Conservation (phyloP, 2,329 filamentous ascomycete species). For the Dryadomyces quercus-mongolicae region DNA sequence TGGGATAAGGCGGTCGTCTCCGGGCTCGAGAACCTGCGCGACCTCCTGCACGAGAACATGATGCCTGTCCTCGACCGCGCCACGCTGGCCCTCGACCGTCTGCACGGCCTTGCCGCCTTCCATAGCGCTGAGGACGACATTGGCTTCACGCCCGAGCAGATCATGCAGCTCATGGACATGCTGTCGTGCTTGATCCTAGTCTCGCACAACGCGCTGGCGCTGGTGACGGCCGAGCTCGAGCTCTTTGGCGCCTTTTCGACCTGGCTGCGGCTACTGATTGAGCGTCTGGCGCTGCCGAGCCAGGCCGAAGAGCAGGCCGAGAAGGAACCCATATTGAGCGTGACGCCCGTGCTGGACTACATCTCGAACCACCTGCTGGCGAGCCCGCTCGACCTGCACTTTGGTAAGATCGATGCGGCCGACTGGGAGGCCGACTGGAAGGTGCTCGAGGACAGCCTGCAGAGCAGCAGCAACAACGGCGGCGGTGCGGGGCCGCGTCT, state of each 20-base stretch:
- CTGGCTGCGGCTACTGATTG: slow-evolving; percentile 78
- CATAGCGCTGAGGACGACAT: slow-evolving; percentile 45
- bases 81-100: slow-evolving; percentile 65
- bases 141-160: slow-evolving; percentile 51
- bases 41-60: slow-evolving; percentile 75
- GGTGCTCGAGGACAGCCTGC: slow-evolving; percentile 22
- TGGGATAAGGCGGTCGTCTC: slow-evolving; percentile 83
- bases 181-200: slow-evolving; percentile 65
- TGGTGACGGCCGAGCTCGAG: slow-evolving; percentile 63
- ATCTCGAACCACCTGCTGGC: slow-evolving; percentile 57
- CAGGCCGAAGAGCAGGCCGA: slow-evolving; percentile 65
- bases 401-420: slow-evolving; percentile 36
- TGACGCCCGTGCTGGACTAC: slow-evolving; percentile 61
- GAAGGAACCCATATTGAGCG: slow-evolving; percentile 65
- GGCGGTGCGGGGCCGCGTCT: slow-evolving; percentile 17
- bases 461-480: slow-evolving; percentile 20
- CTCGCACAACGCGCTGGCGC: slow-evolving; percentile 58
- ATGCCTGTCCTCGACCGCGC: slow-evolving; percentile 79
- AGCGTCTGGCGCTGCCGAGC: slow-evolving; percentile 56
- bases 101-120: slow-evolving; percentile 74
- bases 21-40: slow-evolving; percentile 66
- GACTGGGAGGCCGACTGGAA: slow-evolving; percentile 36
- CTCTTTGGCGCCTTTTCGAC: slow-evolving; percentile 68
- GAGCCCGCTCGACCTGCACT: slow-evolving; percentile 53
- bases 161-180: slow-evolving; percentile 56